A percentile compares a stretch with the other conserved stretches of the same genome.
Conservation (phyloP, 176 grass and related monocot species). For the Bromus sterilis region DNA sequence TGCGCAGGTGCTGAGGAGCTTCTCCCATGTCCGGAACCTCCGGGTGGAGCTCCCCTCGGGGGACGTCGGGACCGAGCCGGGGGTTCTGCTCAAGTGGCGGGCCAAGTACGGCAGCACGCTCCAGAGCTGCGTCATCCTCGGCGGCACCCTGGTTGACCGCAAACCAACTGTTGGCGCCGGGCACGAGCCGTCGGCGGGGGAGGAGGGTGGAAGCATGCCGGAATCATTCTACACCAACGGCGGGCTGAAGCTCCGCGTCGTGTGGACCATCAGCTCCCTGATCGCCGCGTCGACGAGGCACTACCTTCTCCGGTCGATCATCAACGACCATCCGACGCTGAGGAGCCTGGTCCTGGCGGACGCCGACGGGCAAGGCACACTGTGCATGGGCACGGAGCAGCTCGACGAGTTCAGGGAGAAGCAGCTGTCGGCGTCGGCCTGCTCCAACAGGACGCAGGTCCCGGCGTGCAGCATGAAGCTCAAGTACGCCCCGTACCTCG, state of each 20-base stretch:
- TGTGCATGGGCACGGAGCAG: constrained; percentile 67
- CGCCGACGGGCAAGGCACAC: constrained; percentile 53
- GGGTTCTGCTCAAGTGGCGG: constrained; percentile 68
- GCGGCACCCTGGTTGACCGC: constrained; percentile 50
- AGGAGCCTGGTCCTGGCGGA: constrained; percentile 68
- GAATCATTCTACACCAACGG: constrained; percentile 94
- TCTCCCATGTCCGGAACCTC: constrained; percentile 65
- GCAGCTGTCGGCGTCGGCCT: constrained; percentile 44
- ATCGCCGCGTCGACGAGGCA: constrained; percentile 83
- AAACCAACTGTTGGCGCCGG: neutral
- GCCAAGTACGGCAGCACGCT: constrained; percentile 73
- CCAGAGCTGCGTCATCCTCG: constrained; percentile 78
- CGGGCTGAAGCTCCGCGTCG: constrained; percentile 81
- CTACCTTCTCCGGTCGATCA: constrained; percentile 72
- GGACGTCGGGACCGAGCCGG: constrained; percentile 62
- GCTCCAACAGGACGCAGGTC: constrained; percentile 70
- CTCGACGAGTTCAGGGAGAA: constrained; percentile 81
- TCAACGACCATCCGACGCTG: constrained; percentile 59
- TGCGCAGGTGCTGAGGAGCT: constrained; percentile 59
- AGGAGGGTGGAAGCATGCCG: constrained; percentile 78
- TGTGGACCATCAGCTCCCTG: constrained; percentile 89
- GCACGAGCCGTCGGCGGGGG: neutral
- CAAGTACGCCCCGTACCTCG: constrained; percentile 59
- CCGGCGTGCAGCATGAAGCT: constrained; percentile 87
- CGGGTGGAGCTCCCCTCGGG: constrained; percentile 59